Evolutionary conservation across 345 rosid species (phyloP).

Genomic region (Hibiscus tridactylites): DNA sequence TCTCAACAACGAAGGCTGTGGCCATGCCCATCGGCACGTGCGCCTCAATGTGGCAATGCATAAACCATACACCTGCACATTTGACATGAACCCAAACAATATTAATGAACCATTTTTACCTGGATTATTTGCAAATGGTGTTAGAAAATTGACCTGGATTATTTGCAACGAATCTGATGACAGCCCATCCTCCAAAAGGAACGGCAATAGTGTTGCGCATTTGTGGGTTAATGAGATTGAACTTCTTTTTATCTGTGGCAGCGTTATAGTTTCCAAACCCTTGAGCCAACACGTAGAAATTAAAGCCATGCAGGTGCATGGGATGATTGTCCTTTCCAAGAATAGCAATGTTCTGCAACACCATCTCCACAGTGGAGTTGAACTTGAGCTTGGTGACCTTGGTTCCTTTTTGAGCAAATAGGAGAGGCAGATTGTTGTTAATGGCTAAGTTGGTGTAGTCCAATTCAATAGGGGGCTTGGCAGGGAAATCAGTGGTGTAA

Average conservation of each 20-base stretch:
- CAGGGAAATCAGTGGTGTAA: constrained; percentile 62
- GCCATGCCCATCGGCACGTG: constrained; percentile 58
- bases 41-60: constrained; percentile 64
- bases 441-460: constrained; percentile 49
- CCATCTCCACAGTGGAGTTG: constrained; percentile 64
- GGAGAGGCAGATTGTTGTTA: constrained; percentile 17
- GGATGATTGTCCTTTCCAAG: constrained; percentile 65
- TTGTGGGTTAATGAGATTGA: constrained; percentile 56
- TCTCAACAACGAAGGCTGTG: constrained; percentile 47
- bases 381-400: constrained; percentile 56
- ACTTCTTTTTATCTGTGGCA: constrained; percentile 30
- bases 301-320: constrained; percentile 73
- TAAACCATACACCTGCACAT: constrained; percentile 52
- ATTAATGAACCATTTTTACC: neutral
- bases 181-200: constrained; percentile 89
- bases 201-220: constrained; percentile 65
- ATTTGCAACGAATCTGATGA: constrained; percentile 62
- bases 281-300: constrained; percentile 78
- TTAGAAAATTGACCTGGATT: constrained; percentile 53
- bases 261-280: constrained; percentile 80
- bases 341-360: constrained; percentile 67
- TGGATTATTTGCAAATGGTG: neutral
- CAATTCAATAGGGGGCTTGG: constrained; percentile 45
- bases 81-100: neutral
- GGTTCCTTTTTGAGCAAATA: constrained; percentile 46